These are phyloP conservation scores for Cystobasidium tubakii DNA, from an alignment of 768 basidiomycete genomes.

Conservation along the genomic window DNA sequence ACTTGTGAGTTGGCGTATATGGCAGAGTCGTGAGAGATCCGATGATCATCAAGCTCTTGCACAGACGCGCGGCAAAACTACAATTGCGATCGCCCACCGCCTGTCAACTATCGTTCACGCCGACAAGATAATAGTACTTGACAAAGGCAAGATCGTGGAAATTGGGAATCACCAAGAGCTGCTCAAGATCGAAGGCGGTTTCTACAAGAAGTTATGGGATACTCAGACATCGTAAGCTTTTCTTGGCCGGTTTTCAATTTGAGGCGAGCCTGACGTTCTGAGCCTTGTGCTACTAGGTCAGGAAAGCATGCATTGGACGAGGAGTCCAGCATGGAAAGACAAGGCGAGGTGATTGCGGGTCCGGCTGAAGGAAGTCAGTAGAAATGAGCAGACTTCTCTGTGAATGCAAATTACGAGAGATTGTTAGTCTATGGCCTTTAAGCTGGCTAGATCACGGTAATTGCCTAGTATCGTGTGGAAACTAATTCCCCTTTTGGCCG, in stretches of 20 bases:
- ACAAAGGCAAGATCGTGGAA: slow-evolving; percentile 81
- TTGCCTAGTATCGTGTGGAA: no score
- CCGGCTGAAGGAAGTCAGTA: background rate
- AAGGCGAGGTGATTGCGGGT: background rate
- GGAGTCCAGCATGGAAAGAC: background rate
- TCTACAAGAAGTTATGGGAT: slow-evolving; percentile 34
- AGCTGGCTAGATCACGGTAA: no score
- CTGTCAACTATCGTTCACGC: slow-evolving; percentile 57
- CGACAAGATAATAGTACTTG: slow-evolving; percentile 80
- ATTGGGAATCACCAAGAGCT: slow-evolving; percentile 54
- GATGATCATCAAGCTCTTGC: background rate
- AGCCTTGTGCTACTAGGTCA: no score
- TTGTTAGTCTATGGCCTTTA: no score
- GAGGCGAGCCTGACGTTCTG: no score
- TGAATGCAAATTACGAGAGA: no score
- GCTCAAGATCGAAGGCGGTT: slow-evolving; percentile 16
- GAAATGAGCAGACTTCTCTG: no score
- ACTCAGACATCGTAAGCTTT: slow-evolving; percentile 23
- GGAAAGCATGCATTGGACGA: background rate
- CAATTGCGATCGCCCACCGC: slow-evolving; percentile 41
- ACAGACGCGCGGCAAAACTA: slow-evolving; percentile 36
- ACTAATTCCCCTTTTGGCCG: no score
- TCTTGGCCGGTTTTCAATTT: no score
- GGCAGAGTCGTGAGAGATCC: no score
- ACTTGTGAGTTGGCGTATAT: slow-evolving; percentile 53